Conservation (phyloP, 495 filamentous ascomycete species). For the Pyrenula massariospora region DNA sequence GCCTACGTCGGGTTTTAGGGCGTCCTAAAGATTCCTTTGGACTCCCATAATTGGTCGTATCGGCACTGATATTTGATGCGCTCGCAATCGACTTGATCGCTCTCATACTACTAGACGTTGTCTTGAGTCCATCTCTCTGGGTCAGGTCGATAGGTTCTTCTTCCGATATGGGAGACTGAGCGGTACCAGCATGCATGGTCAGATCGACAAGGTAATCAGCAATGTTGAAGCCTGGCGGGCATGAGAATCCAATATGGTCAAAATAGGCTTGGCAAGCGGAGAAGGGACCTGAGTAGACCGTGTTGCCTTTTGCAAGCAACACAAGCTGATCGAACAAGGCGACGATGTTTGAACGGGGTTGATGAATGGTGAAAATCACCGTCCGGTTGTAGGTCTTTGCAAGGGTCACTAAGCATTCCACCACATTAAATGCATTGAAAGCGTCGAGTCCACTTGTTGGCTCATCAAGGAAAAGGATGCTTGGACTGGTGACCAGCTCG, state of each 20-base stretch:
- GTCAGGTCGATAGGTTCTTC: conserved; percentile 27
- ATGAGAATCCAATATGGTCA: conserved; percentile 77
- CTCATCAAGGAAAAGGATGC: conserved; percentile 93
- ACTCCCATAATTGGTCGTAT: conserved; percentile 41
- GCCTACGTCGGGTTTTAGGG: conserved; percentile 53
- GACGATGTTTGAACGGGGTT: conserved; percentile 98
- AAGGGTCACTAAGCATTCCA: conserved; percentile 89
- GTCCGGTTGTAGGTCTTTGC: conserved; percentile 94
- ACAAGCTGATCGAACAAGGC: conserved; percentile 94
- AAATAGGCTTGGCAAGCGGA: conserved; percentile 87
- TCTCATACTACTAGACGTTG: conserved; percentile 74
- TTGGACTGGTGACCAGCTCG: conserved; percentile 93
- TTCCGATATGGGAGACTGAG: conserved; percentile 45
- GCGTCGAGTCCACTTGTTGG: conserved; percentile 93
- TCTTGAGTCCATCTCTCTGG: conserved; percentile 38
- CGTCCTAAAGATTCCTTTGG: conserved; percentile 46
- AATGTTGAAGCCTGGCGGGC: conserved; percentile 96
- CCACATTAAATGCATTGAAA: conserved; percentile 93
- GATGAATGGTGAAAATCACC: conserved; percentile 96
- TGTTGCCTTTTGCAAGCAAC: conserved; percentile 76
- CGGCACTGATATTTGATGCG: conserved; percentile 53
- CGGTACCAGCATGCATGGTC: conserved; percentile 80
- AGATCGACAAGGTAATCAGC: conserved; percentile 95
- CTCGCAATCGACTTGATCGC: conserved; percentile 90
- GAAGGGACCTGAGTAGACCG: conserved; percentile 88